These are phyloP conservation scores for Cerrena zonata DNA, from an alignment of 1,284 basidiomycete genomes.

Conservation along the genomic window DNA sequence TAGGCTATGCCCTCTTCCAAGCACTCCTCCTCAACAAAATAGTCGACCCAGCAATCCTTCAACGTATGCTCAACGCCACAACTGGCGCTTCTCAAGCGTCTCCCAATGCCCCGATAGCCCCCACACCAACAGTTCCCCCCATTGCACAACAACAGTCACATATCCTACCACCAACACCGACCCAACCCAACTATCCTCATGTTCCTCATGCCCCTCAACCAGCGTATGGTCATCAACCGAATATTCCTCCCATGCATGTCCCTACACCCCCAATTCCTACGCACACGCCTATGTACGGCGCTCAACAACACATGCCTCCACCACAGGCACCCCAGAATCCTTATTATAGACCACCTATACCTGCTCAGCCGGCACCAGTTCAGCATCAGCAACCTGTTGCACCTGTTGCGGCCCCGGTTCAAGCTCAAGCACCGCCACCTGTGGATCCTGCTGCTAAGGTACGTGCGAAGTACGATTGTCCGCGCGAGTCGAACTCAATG, in stretches of 20 bases:
- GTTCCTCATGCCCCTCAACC: conserved; percentile 19
- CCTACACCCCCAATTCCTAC: conserved; percentile 24
- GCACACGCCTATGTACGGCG: conserved; percentile 16
- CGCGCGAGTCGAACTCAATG: conserved; percentile 22
- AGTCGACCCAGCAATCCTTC: conserved; percentile 80
- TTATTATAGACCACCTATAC: conserved; percentile 41
- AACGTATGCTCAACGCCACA: conserved; percentile 59
- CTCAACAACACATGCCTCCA: neutral
- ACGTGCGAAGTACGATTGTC: conserved; percentile 24
- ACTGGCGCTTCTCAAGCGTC: conserved; percentile 16
- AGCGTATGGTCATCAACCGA: conserved; percentile 21
- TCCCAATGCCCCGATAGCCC: conserved; percentile 5
- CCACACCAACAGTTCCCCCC: conserved; percentile 15
- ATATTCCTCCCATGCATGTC: conserved; percentile 25
- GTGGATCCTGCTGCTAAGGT: conserved; percentile 15
- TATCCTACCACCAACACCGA: conserved; percentile 23
- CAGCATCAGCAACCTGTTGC: conserved; percentile 17
- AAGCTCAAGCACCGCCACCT: neutral
- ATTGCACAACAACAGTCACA: conserved; percentile 29
- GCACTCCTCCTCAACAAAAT: conserved; percentile 92
- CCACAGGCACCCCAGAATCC: no score
- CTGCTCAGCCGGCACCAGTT: conserved; percentile 21
- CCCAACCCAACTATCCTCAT: conserved; percentile 18
- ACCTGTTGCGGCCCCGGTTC: conserved; percentile 20
- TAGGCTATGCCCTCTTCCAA: conserved; percentile 95